phyloP scores from a whole-genome alignment of 2,329 filamentous ascomycete species.

The Pseudogymnoascus sp. region DNA sequence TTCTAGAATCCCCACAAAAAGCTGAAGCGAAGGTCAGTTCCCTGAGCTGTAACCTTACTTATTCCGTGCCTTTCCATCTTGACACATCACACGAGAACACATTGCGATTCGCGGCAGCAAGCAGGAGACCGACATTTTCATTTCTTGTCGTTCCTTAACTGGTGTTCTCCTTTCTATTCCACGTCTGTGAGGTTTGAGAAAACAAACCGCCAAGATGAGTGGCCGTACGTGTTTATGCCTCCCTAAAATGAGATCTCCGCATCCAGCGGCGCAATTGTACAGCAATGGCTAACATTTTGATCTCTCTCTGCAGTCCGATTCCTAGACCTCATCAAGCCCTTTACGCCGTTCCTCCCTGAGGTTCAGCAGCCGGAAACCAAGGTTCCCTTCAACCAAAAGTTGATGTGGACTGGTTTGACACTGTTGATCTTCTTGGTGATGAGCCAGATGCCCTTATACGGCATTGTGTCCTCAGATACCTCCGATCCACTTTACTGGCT shows the following conservation, averaged over 20 bases:
- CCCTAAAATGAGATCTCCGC: conserved; percentile 15
- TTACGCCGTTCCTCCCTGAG: conserved; percentile 98
- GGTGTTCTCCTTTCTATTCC: conserved; percentile 25
- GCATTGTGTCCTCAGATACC: conserved; percentile 97
- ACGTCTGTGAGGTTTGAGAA: conserved; percentile 31
- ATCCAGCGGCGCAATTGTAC: conserved; percentile 9
- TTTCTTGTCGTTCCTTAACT: conserved; percentile 22
- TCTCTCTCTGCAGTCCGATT: conserved; percentile 67
- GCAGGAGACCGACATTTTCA: conserved; percentile 9
- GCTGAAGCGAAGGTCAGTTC: conserved; percentile 10
- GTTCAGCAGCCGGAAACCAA: conserved; percentile 98
- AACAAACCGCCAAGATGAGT: conserved; percentile 35
- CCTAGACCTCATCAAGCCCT: conserved; percentile 98
- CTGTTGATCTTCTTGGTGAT: conserved; percentile 99
- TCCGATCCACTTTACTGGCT: conserved; percentile 99
- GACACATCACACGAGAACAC: conserved; percentile 12
- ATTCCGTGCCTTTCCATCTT: conserved; percentile 10
- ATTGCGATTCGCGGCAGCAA: conserved; percentile 14
- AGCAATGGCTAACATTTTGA: conserved; percentile 23
- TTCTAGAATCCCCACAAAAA: conserved; percentile 10
- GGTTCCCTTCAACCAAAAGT: conserved; percentile 96
- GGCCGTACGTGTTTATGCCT: conserved; percentile 30
- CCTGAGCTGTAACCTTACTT: conserved; percentile 10
- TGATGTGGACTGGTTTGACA: conserved; percentile 92
- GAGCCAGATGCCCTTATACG: conserved; percentile 99